Evolutionary conservation across 768 basidiomycete species (phyloP), one percentile per base, ranked within the genome.

Genomic region (Termitomyces sp.): DNA sequence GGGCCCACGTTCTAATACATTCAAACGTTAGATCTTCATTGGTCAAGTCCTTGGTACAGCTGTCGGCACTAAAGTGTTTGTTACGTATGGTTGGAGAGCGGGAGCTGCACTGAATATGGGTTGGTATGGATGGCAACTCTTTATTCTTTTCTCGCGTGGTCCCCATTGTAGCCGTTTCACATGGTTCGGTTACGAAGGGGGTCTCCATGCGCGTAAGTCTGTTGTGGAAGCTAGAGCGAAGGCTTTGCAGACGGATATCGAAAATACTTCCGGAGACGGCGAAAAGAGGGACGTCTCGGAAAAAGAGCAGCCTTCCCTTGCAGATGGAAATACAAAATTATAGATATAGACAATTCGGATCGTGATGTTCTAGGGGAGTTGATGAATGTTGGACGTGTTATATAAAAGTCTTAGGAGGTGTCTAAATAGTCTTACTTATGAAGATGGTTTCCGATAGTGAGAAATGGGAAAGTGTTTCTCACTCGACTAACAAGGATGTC

Each of bases 41-140:
- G 92, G 92, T 0, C 91, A 93, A 74, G 87, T 92, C 7, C 84
- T 89, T 70, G 92, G 92, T 20, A 92, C 91, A 1, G 79, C 88
- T 0, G 86, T 87, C 0, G 86, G 90, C 39, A 87, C 89, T 0
- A 69, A 81, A 36, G 80, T 93, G 3, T 94, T 91, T 71, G 79
- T 86, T 34, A 63, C 73, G 13, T 74, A 82, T 62, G 92, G 92
- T 12, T 93, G 89, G 89, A 78, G 83, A 34, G 78, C 88, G 0
- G 82, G 81, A 3, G 85, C 88, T 0, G 77, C 76, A 33, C 74
- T 90, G 14, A 81, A 80, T 42, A 67, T 92, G 55, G 89, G 78
- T 0, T 81, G 83, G 68, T 78, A 81, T 43, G 83, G 71, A 0
- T 83, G 79, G 64, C 81, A 83, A 60, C 64, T 92, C 1, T 53